Percentiles rank a stretch among this genome's conserved stretches.
Evolutionary conservation across 805 yeast species (phyloP).

Genomic region (Ogataea chonburiensis): DNA sequence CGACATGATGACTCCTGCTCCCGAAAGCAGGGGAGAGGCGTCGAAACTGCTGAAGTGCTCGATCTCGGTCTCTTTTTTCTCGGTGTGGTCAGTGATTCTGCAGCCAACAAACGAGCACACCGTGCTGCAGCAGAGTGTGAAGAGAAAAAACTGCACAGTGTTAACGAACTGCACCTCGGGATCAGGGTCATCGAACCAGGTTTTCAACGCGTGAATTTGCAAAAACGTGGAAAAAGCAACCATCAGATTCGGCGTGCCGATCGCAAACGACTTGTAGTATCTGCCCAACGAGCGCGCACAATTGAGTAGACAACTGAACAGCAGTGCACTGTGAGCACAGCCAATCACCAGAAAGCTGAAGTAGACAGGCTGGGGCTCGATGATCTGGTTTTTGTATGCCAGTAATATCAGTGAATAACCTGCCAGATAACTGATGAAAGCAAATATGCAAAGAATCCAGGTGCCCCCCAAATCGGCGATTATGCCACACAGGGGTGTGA

Average conservation of each 20-base stretch:
- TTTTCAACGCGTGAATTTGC: conserved; percentile 28
- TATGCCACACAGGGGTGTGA: conserved; percentile 78
- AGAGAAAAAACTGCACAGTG: conserved; percentile 25
- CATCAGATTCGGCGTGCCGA: conserved; percentile 69
- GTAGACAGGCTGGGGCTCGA: conserved; percentile 40
- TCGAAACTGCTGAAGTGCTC: conserved; percentile 32
- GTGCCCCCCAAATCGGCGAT: conserved; percentile 83
- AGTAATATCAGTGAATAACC: conserved; percentile 55
- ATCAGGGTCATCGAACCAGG: conserved; percentile 19
- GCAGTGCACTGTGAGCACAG: conserved; percentile 65
- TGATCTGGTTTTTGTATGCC: conserved; percentile 31
- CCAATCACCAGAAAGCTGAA: conserved; percentile 60
- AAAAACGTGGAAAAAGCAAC: conserved; percentile 34
- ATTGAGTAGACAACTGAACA: conserved; percentile 66
- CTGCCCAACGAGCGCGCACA: conserved; percentile 78
- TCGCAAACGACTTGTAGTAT: conserved; percentile 68
- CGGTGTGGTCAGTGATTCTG: conserved; percentile 29
- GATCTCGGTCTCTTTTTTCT: conserved; percentile 21
- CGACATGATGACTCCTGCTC: conserved; percentile 33
- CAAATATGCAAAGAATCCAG: conserved; percentile 59
- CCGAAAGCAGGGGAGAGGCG: conserved; percentile 34
- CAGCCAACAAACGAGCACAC: conserved; percentile 30
- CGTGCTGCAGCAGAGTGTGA: conserved; percentile 18
- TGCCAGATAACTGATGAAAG: conserved; percentile 61
- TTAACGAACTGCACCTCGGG: conserved; percentile 21